Evolutionary conservation across 805 yeast genomes (phyloP), one percentile per base, ranked within the genome.

Genomic region (Barnettozyma californica): DNA sequence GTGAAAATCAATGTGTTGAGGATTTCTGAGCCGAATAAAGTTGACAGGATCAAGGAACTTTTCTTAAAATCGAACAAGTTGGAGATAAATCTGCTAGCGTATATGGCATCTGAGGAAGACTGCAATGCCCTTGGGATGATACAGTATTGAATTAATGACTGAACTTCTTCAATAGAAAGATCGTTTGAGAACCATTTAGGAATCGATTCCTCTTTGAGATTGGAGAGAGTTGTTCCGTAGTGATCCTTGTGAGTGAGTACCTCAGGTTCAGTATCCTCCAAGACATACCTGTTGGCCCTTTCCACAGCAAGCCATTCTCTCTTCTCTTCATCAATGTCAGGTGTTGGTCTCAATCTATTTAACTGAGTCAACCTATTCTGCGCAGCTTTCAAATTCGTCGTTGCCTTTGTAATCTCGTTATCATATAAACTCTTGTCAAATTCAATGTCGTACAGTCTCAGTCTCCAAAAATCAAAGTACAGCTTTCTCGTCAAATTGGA

Each of bases 51-150:
- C 7, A 52, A 51, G 21, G 76, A 50, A 3, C 81, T 63, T 40
- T 70, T 70, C 19, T 75, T 73, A 0, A 63, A 52, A 0, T 67
- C 61, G 47, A 82, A 79, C 18, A 81, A 56, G 40, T 71, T 67
- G 48, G 79, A 74, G 9, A 89, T 53, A 58, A 90, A 87, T 47
- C 73, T 71, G 0, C 86, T 79, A 33, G 81, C 66, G 60, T 69
- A 91, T 0, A 85, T 70, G 0, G 97, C 95, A 67, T 90, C 97
- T 53, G 83, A 77, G 0, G 95, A 81, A 0, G 97, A 87, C 53
- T 84, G 89, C 2, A 84, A 63, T 4, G 83, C 75, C 54, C 97
- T 72, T 10, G 96, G 97, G 11, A 90, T 64, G 7, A 88, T 56
- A 63, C 96, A 88, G 46, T 66, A 63, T 51, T 83, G 83, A 33